Evolutionary conservation across 1,284 basidiomycete genomes (phyloP), one percentile per base, ranked within the genome.

Genomic region (Grifola frondosa): DNA sequence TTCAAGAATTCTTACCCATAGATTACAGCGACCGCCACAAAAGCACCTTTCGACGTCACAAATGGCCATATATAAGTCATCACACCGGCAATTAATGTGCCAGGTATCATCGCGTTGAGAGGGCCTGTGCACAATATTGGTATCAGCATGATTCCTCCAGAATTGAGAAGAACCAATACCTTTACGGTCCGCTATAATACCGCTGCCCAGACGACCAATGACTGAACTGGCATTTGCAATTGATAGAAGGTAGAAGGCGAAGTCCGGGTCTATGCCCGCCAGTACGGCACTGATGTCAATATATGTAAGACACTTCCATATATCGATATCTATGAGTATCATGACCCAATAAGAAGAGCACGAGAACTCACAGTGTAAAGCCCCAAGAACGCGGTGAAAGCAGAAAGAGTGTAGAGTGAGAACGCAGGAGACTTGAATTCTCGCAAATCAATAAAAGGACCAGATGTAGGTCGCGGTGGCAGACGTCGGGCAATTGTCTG

Each of bases 21-120:
- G 13, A 80, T 38, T 7, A 81, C 48, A 6, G 75, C 70, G 19
- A 84, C 60, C 5, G 60, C 64, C 9, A 76, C 66, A n/a, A 77
- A 62, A 4, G 70, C 62, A 0, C 58, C 63, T 30, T 69, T 53
- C 6, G 62, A 67, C 26, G 52, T 57, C 0, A 75, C 71, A 50
- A 74, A 77, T 8, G 81, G 80, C 81, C 81, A 84, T 0, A 69
- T 69, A 48, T 71, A 77, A 1, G 79, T 81, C 17, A 80, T 52
- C 17, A 79, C 57, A 0, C 67, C 79, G 2, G 78, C 70, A 8
- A 70, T 32, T 4, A 68, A 49, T 0, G 74, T 78, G 21, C 74
- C 70, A 0, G 78, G 80, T 17, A 74, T 73, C 61, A 81, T 74
- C 21, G 78, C 64, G 49, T 79, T 83, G 36, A 80, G 60, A 0